Evolutionary conservation across 2,329 filamentous ascomycete species (phyloP).

Genomic region (Magnaporthiopsis incrustans): DNA sequence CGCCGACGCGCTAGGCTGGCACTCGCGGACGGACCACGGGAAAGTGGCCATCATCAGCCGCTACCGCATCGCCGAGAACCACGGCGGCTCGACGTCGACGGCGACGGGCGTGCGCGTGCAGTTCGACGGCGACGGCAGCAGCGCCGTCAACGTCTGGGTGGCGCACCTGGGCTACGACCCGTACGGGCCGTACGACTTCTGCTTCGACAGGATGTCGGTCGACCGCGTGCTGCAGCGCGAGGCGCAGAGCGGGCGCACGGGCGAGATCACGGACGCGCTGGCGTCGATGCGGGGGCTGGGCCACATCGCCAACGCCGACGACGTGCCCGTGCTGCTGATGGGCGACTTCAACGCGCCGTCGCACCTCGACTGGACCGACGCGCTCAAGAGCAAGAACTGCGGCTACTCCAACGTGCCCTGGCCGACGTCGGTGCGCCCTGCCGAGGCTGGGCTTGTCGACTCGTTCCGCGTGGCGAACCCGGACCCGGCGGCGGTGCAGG

Average conservation of each 20-base stretch:
- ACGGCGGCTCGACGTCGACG: conserved; percentile 13
- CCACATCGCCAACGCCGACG: conserved; percentile 22
- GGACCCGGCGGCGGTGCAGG: conserved; percentile 24
- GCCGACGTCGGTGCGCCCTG: conserved; percentile 29
- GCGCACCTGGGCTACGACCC: conserved; percentile 29
- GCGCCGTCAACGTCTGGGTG: conserved; percentile 25
- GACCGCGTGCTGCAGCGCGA: conserved; percentile 27
- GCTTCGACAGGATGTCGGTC: conserved; percentile 26
- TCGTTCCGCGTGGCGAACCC: conserved; percentile 29
- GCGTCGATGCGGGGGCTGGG: conserved; percentile 20
- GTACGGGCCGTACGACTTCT: conserved; percentile 36
- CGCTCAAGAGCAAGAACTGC: conserved; percentile 25
- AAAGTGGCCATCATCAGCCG: conserved; percentile 27
- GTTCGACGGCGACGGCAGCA: conserved; percentile 20
- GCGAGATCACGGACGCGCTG: conserved; percentile 28
- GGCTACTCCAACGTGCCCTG: conserved; percentile 25
- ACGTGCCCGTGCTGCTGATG: conserved; percentile 26
- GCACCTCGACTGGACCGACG: conserved; percentile 32
- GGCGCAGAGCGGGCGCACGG: conserved; percentile 26
- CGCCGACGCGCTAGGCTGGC: conserved; percentile 30
- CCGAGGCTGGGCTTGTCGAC: conserved; percentile 29
- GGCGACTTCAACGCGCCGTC: conserved; percentile 37
- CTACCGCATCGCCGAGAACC: conserved; percentile 28
- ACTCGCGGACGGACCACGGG: conserved; percentile 22
- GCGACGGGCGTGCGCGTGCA: conserved; percentile 25